Base-by-base conservation (phyloP, 306 rosid species). In the Lithocarpus polystachyus region DNA sequence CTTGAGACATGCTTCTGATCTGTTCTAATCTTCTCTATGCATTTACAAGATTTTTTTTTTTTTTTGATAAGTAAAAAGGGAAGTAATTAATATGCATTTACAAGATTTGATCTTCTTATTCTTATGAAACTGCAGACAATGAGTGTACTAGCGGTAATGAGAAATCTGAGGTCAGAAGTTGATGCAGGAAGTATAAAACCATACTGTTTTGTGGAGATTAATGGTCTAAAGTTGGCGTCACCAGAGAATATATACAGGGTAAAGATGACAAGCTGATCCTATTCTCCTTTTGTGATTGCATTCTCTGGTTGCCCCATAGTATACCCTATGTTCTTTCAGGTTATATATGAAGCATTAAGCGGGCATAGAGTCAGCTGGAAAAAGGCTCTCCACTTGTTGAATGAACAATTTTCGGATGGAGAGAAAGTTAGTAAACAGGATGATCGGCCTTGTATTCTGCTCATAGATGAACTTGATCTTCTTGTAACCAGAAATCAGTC, bases 401-500 rank as follows among this genome's bases (percentile, higher is more conserved):
- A 81, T 80, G 90, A 92, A 71, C 92, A 92, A 51, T 94, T 94
- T 86, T 91, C 90, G 5, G 91, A 89, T 72, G 97, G 93, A 77
- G 91, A 89, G 80, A 87, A 76, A 78, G 76, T 80, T 20, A 75
- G 87, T 77, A 88, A 85, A 81, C 89, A 89, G 80, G 91, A 90
- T 82, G 92, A 84, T 74, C 81, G 90, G 26, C 97, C 99, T 79
- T 94, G 99, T 85, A 89, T 94, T 85, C 93, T 94, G 73, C 97
- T 94, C 64, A 89, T 94, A 73, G 99, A 94, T 82, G 99, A 94
- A 83, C 99, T 92, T 35, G 99, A 94, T 89, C 95, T 94, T 86
- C 95, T 94, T 73, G 93, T 94, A 9, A 94, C 99, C 83, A 92
- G 97, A 92, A 94, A 94, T 81, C 97, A 94, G 84, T 92, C 94